Base-by-base conservation (phyloP, 495 filamentous ascomycete species). In the Achaetomiella virescens region DNA sequence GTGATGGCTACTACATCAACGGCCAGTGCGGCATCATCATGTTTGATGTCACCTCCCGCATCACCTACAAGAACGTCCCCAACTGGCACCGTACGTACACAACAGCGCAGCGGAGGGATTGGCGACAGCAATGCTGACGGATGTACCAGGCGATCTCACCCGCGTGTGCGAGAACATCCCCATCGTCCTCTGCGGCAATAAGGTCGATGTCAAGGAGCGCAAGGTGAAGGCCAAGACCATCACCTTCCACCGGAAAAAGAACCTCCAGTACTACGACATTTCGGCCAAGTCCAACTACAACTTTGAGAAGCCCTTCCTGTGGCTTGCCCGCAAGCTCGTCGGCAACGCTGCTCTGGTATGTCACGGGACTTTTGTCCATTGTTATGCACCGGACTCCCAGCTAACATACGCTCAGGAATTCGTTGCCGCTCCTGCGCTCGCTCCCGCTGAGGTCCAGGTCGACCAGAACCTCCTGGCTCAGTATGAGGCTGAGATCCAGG, bases 201-300 rank as follows among this genome's bases (percentile, higher is more conserved):
- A 99, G 84, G 95, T 99, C 74, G 95, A 99, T 66, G 95, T 99
- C 60, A 99, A 99, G 86, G 95, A 98, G 84, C 89, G 95, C 73
- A 99, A 99, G 79, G 95, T 99, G 67, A 99, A 99, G 84, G 95
- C 95, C 64, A 99, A 99, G 89, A 95, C 93, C 67, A 99, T 99
- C 80, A 99, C 95, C 60, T 99, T 99, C 89, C 95, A 99, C 81
- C 91, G 95, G 71, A 99, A 99, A 85, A 99, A 99, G 87, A 97
- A 97, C 79, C 84, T 99, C 17, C 95, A 99, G 75, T 99, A 99
- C 84, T 99, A 99, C 82, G 95, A 99, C 61, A 99, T 99, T 72
- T 96, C 90, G 45, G 95, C 95, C 72, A 99, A 99, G 83, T 96
- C 91, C 64, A 99, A 99, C 80, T 99, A 99, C 81, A 99, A 99